Evolutionary conservation across 495 filamentous ascomycete species (phyloP).

Genomic region (Penicillium malachiteum): DNA sequence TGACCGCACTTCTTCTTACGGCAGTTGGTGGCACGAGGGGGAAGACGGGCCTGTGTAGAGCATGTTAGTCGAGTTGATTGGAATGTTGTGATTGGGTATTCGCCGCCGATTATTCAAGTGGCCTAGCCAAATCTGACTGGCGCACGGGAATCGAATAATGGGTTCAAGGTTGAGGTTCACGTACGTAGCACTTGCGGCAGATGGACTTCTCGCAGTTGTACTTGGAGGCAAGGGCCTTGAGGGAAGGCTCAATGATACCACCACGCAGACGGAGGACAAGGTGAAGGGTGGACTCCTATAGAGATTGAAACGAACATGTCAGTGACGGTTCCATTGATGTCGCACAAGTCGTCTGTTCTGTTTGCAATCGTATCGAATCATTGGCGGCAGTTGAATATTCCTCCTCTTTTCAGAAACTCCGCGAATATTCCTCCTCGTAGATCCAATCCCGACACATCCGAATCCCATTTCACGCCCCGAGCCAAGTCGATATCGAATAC

Average conservation of each 20-base stretch:
- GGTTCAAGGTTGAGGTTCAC: slow-evolving; percentile 28
- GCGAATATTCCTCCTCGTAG: neutral
- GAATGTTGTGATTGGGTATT: neutral
- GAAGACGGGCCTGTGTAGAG: slow-evolving; percentile 75
- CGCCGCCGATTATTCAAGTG: neutral
- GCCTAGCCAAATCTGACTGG: too few species aligned
- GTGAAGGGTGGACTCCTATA: slow-evolving; percentile 96
- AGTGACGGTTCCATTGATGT: slow-evolving; percentile 18
- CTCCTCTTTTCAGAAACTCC: slow-evolving; percentile 13
- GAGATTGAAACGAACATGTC: slow-evolving; percentile 17
- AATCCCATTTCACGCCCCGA: slow-evolving; percentile 3
- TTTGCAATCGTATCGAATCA: neutral
- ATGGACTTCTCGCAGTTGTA: slow-evolving; percentile 99
- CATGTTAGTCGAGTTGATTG: slow-evolving; percentile 14
- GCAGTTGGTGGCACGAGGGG: slow-evolving; percentile 98
- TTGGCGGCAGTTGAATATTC: slow-evolving; percentile 1
- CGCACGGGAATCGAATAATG: neutral
- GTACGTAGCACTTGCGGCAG: slow-evolving; percentile 99
- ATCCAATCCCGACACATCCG: neutral
- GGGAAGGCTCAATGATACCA: slow-evolving; percentile 98
- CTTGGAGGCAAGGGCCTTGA: slow-evolving; percentile 97
- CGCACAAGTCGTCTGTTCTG: neutral
- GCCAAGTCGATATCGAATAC: slow-evolving; percentile 1
- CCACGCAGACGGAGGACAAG: slow-evolving; percentile 98
- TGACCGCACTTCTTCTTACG: slow-evolving; percentile 99